phyloP scores from a whole-genome alignment of 495 filamentous ascomycete species.

The Annulohypoxylon maeteangense region DNA sequence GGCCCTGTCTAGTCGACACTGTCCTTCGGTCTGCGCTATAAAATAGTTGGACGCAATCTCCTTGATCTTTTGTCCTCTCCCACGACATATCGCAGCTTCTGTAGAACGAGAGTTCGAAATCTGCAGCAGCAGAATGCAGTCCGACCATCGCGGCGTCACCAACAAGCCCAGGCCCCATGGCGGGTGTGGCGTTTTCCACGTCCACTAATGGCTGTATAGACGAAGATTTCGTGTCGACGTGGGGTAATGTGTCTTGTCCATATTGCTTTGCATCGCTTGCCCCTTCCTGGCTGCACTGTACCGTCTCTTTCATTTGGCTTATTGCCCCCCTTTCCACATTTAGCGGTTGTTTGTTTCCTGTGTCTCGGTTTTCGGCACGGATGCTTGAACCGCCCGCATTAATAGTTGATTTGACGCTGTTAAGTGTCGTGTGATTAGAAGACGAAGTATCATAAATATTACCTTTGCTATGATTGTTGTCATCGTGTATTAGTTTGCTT shows the following conservation, averaged over 20 bases:
- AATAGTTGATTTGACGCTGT: neutral
- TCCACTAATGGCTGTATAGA: neutral
- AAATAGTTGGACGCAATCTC: conserved; percentile 29
- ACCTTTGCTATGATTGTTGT: neutral
- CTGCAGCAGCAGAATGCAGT: neutral
- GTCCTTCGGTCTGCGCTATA: conserved; percentile 19
- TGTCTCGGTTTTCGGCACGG: neutral
- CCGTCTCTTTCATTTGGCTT: neutral
- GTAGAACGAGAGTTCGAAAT: conserved; percentile 40
- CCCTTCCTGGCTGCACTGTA: neutral
- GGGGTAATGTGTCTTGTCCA: neutral
- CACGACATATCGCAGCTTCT: conserved; percentile 31
- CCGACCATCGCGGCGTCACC: neutral
- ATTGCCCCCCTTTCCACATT: neutral
- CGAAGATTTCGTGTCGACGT: neutral
- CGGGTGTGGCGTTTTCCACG: neutral
- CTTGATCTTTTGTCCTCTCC: conserved; percentile 17
- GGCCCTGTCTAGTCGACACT: conserved; percentile 13
- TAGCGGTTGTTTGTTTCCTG: neutral
- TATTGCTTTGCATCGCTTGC: neutral
- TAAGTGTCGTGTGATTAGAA: neutral
- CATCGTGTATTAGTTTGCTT: neutral
- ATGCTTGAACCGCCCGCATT: neutral
- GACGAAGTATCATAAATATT: neutral
- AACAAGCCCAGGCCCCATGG: neutral